Evolutionary conservation across 345 rosid species (phyloP).

Genomic region (Populus nigra): DNA sequence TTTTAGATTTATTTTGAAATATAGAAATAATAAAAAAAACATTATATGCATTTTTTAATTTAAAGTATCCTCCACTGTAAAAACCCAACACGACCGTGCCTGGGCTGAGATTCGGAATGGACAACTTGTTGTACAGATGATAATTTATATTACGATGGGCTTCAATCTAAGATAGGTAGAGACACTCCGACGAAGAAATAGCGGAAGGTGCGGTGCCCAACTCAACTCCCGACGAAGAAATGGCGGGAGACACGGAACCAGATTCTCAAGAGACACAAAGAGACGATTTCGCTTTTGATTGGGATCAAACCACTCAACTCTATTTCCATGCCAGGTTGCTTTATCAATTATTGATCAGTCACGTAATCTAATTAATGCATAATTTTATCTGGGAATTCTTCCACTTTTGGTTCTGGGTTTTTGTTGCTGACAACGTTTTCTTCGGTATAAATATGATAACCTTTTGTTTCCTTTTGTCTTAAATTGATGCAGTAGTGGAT

Average conservation of each 20-base stretch:
- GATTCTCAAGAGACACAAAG: slow-evolving; percentile 18
- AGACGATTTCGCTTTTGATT: slow-evolving; percentile 47
- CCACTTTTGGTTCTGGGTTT: background rate
- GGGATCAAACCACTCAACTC: slow-evolving; percentile 66
- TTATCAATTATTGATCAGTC: background rate
- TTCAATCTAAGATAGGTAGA: background rate
- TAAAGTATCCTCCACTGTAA: too few species aligned
- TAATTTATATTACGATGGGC: too few species aligned
- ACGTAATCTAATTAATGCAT: background rate
- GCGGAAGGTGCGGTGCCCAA: background rate
- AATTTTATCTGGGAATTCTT: background rate
- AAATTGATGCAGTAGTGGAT: slow-evolving; percentile 63
- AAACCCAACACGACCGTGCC: too few species aligned
- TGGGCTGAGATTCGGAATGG: too few species aligned
- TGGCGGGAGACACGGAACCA: slow-evolving; percentile 31
- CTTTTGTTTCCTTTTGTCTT: background rate
- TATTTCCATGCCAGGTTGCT: slow-evolving; percentile 67
- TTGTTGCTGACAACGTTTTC: background rate
- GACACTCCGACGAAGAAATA: background rate
- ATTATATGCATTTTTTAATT: too few species aligned
- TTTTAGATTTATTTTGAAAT: too few species aligned
- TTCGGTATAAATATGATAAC: too few species aligned
- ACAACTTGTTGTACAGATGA: too few species aligned
- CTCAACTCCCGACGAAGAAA: background rate
- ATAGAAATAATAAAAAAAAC: too few species aligned